Base-by-base conservation (phyloP, 164 flowering plant genomes). In the Aristolochia californica region DNA sequence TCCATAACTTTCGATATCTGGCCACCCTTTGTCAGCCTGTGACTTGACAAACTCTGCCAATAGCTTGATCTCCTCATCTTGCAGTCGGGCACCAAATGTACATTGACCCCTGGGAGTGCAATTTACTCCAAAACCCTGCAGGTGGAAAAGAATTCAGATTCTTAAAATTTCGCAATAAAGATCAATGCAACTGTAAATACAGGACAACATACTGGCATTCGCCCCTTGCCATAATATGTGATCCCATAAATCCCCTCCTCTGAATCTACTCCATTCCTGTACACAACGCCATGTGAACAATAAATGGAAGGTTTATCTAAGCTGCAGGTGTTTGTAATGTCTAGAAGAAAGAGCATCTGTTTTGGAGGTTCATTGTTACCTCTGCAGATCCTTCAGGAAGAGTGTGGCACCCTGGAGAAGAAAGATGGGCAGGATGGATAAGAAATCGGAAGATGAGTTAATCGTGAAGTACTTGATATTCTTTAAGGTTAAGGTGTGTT, bases 91-190 rank as follows among this genome's bases (percentile, higher is more conserved):
- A 13, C 93, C 95, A 61, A 91, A 88, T 38, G 95, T 86, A 74
- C 96, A 88, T 59, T 83, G 96, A 0, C 93, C 95, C 71, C 86
- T 79, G 28, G 94, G 95, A 0, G 76, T 80, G 75, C 98, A 91
- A 7, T 78, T 78, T 74, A 81, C 83, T 25, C 98, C 98, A 72
- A 91, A 91, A 0, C 98, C 93, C 95, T 89, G 70, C 54, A 61
- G 21, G 28, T 50, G 28, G 43, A 18, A 62, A n/a, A 16, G 20
- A 11, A 21, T 12, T 24, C 11, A 23, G 4, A 43, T 34, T 5
- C n/a, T n/a, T 24, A 25, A 44, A 52, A 18, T 15, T 12, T 23
- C n/a, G n/a, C 54, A 55, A 22, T 43, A 27, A 40, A 40, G 28
- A 22, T 16, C 17, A 17, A 11, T 43, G 48, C 26, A 66, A 43